Evolutionary conservation across 768 basidiomycete genomes (phyloP), one percentile per base, ranked within the genome.

Genomic region (Tylopilus sp.): DNA sequence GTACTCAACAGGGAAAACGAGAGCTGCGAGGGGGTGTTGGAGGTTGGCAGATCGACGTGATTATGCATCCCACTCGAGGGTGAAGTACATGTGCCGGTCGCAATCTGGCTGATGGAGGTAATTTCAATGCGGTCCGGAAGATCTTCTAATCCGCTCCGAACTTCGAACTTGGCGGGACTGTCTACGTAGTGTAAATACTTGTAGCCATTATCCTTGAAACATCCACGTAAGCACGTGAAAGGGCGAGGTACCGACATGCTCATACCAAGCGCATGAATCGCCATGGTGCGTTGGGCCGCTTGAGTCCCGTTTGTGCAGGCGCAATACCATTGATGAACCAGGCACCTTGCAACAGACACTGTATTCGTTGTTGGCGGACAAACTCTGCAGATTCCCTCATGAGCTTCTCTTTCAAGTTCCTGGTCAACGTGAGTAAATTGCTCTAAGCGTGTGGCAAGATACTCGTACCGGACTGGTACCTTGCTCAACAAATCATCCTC

Each of bases 311-410:
- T 16, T 73, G 63, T 24, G 71, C 59, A 37, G 77, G 71, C 0
- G 85, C 83, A 34, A 87, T 71, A 1, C 85, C 92, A 62, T 87
- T 92, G 57, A 90, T 81, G 69, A 97, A 95, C 93, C 93, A 97
- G 21, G 91, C 88, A 29, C 93, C 93, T 65, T 92, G 87, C 42
- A 92, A 73, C 34, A 97, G 71, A 63, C 92, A 95, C 58, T 90
- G 86, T 63, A 94, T 86, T 48, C 93, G 79, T 69, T 97, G 93
- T 65, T 89, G 86, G 37, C 86, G 79, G 21, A 97, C 89, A 62
- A 94, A 95, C 63, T 92, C 90, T 58, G 83, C 91, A 14, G 90
- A 92, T 66, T 97, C 93, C 63, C 85, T 91, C 76, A 89, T 89
- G 21, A 97, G 75, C 59, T 91, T 90, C 38, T 84, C 84, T 19